Evolutionary conservation across 768 basidiomycete genomes (phyloP).

Genomic region (Leccinellum luteum): DNA sequence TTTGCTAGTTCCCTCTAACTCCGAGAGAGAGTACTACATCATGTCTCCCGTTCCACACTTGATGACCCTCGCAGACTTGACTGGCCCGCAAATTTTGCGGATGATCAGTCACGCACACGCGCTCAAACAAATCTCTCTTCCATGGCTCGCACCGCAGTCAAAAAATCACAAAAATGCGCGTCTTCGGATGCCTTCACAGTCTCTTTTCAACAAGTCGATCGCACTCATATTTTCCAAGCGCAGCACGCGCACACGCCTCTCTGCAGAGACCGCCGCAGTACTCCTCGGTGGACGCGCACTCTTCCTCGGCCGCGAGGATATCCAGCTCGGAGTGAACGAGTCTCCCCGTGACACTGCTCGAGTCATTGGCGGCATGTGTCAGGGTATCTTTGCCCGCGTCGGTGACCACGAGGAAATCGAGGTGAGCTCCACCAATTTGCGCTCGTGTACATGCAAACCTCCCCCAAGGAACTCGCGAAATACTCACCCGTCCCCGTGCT

Average conservation of each 20-base stretch:
- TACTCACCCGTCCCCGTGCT: constrained; percentile 92
- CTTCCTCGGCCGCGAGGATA: constrained; percentile 87
- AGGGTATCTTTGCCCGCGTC: constrained; percentile 96
- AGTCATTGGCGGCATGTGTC: constrained; percentile 92
- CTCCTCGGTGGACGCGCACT: constrained; percentile 86
- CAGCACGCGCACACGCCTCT: constrained; percentile 86
- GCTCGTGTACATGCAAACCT: background rate
- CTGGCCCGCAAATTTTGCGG: constrained; percentile 66
- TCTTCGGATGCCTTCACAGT: constrained; percentile 66
- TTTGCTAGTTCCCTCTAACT: background rate
- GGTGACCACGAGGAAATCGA: constrained; percentile 92
- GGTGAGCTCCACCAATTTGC: constrained; percentile 44
- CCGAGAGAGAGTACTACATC: too few species aligned
- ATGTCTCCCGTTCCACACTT: constrained; percentile 59
- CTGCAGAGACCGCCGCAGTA: constrained; percentile 77
- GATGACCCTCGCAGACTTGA: constrained; percentile 87
- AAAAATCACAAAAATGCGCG: constrained; percentile 29
- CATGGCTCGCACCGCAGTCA: constrained; percentile 61
- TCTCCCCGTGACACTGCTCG: constrained; percentile 76
- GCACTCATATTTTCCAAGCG: constrained; percentile 92
- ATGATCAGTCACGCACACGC: constrained; percentile 61
- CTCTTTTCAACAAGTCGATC: constrained; percentile 78
- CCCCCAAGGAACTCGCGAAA: constrained; percentile 77
- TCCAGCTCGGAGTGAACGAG: constrained; percentile 97
- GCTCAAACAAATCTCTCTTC: constrained; percentile 61